A percentile compares a stretch with the other conserved stretches of the same genome.
Conservation (phyloP, 1,284 basidiomycete species). For the Jaminaea rosea region DNA sequence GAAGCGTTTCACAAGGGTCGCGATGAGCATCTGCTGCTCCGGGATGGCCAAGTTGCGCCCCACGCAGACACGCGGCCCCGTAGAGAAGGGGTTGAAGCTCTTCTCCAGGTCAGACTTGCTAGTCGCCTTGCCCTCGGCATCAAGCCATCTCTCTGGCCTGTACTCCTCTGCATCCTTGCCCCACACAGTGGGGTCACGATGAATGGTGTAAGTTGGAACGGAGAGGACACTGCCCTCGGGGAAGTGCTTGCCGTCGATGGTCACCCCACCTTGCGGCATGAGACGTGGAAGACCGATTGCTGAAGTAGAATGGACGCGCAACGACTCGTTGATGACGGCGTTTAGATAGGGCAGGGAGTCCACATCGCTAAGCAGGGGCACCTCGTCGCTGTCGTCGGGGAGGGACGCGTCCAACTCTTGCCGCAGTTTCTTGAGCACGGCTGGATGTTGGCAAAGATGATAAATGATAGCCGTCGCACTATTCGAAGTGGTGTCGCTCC, state of each 20-base stretch:
- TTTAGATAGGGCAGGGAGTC: conserved; percentile 52
- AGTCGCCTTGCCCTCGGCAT: background rate
- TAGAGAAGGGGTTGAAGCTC: conserved; percentile 34
- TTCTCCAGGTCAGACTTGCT: conserved; percentile 28
- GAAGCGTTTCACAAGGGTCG: conserved; percentile 27
- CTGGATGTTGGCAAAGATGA: conserved; percentile 63
- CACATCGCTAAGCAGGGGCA: conserved; percentile 27
- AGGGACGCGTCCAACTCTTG: conserved; percentile 63
- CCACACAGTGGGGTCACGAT: conserved; percentile 63
- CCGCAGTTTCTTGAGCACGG: conserved; percentile 63
- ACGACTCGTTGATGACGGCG: conserved; percentile 67
- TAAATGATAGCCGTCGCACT: conserved; percentile 57
- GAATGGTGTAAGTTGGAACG: conserved; percentile 61
- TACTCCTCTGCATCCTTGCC: conserved; percentile 68
- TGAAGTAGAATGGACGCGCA: conserved; percentile 66
- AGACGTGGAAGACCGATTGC: conserved; percentile 59
- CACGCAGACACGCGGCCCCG: conserved; percentile 36
- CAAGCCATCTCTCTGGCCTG: conserved; percentile 65
- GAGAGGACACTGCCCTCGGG: conserved; percentile 54
- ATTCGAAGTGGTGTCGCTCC: conserved; percentile 40
- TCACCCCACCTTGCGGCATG: conserved; percentile 25
- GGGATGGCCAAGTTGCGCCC: conserved; percentile 36
- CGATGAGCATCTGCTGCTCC: conserved; percentile 30
- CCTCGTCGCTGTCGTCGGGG: conserved; percentile 23
- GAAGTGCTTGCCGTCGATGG: conserved; percentile 51